Evolutionary conservation across 306 rosid genomes (phyloP).

Genomic region (Corylus americana): DNA sequence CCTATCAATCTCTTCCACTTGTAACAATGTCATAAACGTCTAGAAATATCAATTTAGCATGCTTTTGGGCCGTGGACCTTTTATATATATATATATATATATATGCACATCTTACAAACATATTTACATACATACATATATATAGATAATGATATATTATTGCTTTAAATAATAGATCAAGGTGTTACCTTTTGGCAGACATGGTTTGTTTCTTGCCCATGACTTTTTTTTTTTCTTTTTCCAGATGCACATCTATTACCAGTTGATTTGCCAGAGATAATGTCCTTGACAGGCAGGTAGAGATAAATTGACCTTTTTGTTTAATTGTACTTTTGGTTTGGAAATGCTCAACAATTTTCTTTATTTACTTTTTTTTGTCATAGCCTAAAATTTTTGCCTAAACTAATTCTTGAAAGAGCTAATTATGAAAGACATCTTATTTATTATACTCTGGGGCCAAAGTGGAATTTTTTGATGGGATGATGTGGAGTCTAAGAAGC

Average conservation of each 20-base stretch:
- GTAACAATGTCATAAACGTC: not conserved
- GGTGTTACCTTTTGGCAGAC: not conserved
- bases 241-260: constrained; percentile 90
- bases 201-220: not conserved
- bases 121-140: not conserved
- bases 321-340: constrained; percentile 1
- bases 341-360: not conserved
- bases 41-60: not conserved
- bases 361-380: not conserved
- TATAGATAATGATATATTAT: not conserved
- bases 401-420: not conserved
- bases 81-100: not conserved
- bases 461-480: not conserved
- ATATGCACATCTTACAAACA: not conserved
- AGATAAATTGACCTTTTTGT: constrained; percentile 22
- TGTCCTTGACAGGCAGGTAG: constrained; percentile 76
- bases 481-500: not conserved
- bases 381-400: not conserved
- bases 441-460: not conserved
- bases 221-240: constrained; percentile 4
- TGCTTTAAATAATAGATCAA: not conserved
- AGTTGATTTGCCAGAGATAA: constrained; percentile 78
- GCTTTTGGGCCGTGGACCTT: not conserved
- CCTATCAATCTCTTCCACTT: not conserved
- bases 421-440: not conserved